Evolutionary conservation across 2,329 filamentous ascomycete species (phyloP).

Genomic region (Colletotrichum camelliae): DNA sequence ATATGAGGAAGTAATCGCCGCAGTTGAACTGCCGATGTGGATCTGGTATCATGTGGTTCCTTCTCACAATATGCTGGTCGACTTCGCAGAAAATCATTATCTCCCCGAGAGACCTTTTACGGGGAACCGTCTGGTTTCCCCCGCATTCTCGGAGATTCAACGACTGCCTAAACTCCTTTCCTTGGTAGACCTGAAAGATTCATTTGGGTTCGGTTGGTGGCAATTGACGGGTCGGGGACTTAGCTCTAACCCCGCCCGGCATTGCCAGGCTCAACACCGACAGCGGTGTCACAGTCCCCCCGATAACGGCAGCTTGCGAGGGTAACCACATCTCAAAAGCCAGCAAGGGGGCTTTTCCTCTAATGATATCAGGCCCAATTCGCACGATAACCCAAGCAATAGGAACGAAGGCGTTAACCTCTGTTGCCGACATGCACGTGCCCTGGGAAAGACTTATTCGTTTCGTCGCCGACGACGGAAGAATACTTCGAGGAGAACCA

Average conservation of each 20-base stretch:
- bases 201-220: neutral
- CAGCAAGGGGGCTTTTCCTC: neutral
- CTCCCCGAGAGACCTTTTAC: neutral
- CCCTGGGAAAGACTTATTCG: slow-evolving; percentile 60
- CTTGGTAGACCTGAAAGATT: neutral
- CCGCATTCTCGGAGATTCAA: neutral
- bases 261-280: neutral
- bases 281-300: neutral
- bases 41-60: neutral
- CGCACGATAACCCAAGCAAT: neutral
- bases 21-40: neutral
- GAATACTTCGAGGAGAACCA: slow-evolving; percentile 56
- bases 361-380: neutral
- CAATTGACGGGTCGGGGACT: neutral
- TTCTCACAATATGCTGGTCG: neutral
- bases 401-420: slow-evolving; percentile 25
- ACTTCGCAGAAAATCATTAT: neutral
- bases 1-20: neutral
- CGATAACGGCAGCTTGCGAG: neutral
- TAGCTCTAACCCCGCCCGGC: neutral
- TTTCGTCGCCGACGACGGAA: slow-evolving; percentile 57
- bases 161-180: neutral
- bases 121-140: neutral
- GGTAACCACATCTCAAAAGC: neutral
- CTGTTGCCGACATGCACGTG: slow-evolving; percentile 29